Base-by-base conservation (phyloP, 2,329 filamentous ascomycete species). In the Dissoconium aciculare region DNA sequence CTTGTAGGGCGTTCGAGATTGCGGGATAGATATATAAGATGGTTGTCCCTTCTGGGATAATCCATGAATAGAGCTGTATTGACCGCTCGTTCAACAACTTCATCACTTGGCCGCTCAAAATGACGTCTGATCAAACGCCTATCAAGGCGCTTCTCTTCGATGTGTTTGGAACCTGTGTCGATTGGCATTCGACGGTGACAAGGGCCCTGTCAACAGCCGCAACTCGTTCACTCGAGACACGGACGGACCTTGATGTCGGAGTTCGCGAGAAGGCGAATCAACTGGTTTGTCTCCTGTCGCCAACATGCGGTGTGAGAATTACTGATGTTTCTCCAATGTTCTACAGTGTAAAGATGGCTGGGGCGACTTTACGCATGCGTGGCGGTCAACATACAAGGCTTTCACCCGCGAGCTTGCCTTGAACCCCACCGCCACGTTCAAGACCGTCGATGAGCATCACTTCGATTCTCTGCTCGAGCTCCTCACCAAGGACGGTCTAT, bases 91-190 rank as follows among this genome's bases (percentile, higher is more conserved):
- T n/a, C n/a, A n/a, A n/a, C n/a, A n/a, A n/a, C n/a, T n/a, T n/a
- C n/a, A n/a, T n/a, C n/a, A n/a, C n/a, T n/a, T n/a, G n/a, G n/a
- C 19, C 19, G 8, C 19, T 23, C 19, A 23, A 23, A 8, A 23
- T 23, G 19, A n/a, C 30, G 23, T 28, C 37, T 15, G 16, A 35
- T 4, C 32, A 43, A 27, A 46, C 51, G 5, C 56, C 57, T 39
- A 71, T 71, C 4, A 48, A 39, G 41, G 77, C 69, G 5, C 59
- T 84, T 17, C 64, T 74, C 32, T 83, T 82, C 47, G 78, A 84
- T 56, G 69, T 83, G 44, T 84, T 85, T 53, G 79, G 79, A 42
- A 89, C 82, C 1, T 71, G 76, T 39, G 80, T 89, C 27, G 67
- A 87, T 59, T 87, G 80, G 79, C 74, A 79, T 34, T 62, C 61